Percentiles rank a stretch among this genome's conserved stretches.
Evolutionary conservation across 176 grass and related monocot genomes (phyloP).

Genomic region (Saccharum officinarum): DNA sequence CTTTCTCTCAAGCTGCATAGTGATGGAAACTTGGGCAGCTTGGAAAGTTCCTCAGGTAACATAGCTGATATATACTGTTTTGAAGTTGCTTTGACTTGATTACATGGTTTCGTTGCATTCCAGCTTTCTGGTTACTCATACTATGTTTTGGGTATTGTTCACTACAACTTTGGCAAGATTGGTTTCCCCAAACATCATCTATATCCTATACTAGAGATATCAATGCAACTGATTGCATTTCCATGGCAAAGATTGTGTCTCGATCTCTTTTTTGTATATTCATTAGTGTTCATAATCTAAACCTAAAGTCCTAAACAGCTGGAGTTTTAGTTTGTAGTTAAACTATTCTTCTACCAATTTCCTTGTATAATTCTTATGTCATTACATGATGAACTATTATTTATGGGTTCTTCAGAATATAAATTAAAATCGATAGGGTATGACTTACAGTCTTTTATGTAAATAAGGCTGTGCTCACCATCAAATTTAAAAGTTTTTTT

Average conservation of each 20-base stretch:
- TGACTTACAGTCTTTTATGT: neutral
- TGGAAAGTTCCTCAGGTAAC: slow-evolving; percentile 72
- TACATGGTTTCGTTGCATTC: neutral
- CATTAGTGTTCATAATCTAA: neutral
- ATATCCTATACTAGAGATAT: neutral
- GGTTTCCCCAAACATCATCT: neutral
- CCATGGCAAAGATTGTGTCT: neutral
- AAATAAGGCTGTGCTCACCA: neutral
- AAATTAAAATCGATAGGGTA: neutral
- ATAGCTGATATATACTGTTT: neutral
- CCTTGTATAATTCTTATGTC: slow-evolving; percentile 3
- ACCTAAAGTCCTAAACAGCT: neutral
- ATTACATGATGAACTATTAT: neutral
- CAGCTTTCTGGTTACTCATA: slow-evolving; percentile 6
- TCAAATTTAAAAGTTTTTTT: neutral
- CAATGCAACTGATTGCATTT: neutral
- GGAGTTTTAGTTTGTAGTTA: neutral
- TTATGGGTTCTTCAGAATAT: neutral
- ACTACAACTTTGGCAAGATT: neutral
- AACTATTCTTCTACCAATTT: slow-evolving; percentile 1
- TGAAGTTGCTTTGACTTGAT: neutral
- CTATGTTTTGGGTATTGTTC: neutral
- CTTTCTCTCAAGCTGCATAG: slow-evolving; percentile 56
- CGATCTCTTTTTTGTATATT: neutral
- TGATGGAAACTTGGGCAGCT: slow-evolving; percentile 54